Conservation (phyloP, 1,139 yeast species). For the Zygosaccharomyces pseudobailii region DNA sequence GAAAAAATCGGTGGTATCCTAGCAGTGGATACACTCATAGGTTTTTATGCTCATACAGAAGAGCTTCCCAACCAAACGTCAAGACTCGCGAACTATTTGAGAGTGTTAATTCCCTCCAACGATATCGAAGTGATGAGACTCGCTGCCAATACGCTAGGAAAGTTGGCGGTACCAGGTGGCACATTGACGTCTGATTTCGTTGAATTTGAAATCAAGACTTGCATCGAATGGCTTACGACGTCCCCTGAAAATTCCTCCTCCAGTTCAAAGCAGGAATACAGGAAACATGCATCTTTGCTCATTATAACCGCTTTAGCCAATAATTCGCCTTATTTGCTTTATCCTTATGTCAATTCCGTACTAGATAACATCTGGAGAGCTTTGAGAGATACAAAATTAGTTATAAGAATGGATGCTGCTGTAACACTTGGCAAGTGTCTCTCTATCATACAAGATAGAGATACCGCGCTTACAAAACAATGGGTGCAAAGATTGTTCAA, state of each 20-base stretch:
- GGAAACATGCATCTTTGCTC: slow-evolving; percentile 88
- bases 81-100: slow-evolving; percentile 79
- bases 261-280: slow-evolving; percentile 71
- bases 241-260: slow-evolving; percentile 33
- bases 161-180: slow-evolving; percentile 84
- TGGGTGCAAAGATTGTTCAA: slow-evolving; percentile 74
- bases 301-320: slow-evolving; percentile 80
- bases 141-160: slow-evolving; percentile 84
- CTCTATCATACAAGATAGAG: slow-evolving; percentile 73
- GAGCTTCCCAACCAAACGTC: slow-evolving; percentile 88
- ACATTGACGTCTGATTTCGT: slow-evolving; percentile 87
- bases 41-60: slow-evolving; percentile 68
- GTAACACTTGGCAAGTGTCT: slow-evolving; percentile 73
- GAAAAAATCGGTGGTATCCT: slow-evolving; percentile 87
- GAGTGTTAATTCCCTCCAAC: slow-evolving; percentile 74
- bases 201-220: slow-evolving; percentile 83
- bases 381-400: slow-evolving; percentile 68
- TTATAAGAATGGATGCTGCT: slow-evolving; percentile 80
- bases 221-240: slow-evolving; percentile 84
- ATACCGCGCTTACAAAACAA: slow-evolving; percentile 58
- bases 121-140: slow-evolving; percentile 81
- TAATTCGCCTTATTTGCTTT: slow-evolving; percentile 80
- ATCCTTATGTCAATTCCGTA: slow-evolving; percentile 72
- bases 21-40: slow-evolving; percentile 84
- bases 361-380: slow-evolving; percentile 86